Conservation (phyloP, 2,329 filamentous ascomycete species). For the Ilyonectria robusta region DNA sequence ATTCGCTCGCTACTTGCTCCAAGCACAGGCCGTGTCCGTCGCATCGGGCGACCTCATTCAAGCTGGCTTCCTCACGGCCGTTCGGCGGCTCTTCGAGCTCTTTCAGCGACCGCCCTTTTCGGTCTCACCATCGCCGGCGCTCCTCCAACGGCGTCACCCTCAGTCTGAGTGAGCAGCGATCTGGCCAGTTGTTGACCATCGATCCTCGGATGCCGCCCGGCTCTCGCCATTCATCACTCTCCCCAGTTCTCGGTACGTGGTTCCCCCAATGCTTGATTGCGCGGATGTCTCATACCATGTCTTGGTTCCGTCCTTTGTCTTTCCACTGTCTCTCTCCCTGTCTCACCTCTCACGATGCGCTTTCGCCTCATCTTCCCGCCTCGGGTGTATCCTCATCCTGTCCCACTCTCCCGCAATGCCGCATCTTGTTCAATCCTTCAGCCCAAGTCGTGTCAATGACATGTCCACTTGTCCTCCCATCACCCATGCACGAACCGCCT, state of each 20-base stretch:
- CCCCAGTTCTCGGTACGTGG: constrained; percentile 70
- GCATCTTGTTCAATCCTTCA: constrained; percentile 20
- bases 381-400: constrained; percentile 28
- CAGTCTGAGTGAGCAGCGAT: constrained; percentile 50
- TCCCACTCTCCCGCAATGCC: constrained; percentile 15
- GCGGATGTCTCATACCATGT: constrained; percentile 42
- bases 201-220: constrained; percentile 49
- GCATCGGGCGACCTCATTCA: constrained; percentile 50
- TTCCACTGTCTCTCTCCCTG: neutral
- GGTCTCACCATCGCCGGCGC: constrained; percentile 65
- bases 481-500: constrained; percentile 17
- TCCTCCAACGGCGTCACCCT: constrained; percentile 59
- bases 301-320: constrained; percentile 27
- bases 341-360: constrained; percentile 23
- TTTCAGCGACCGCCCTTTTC: constrained; percentile 63
- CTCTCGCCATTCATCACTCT: constrained; percentile 54
- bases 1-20: constrained; percentile 11
- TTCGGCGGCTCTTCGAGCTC: constrained; percentile 69
- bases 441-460: constrained; percentile 18
- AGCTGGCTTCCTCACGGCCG: constrained; percentile 66
- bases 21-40: constrained; percentile 37
- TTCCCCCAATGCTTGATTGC: constrained; percentile 24
- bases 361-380: constrained; percentile 21
- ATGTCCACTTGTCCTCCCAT: constrained; percentile 12
- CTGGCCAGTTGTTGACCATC: constrained; percentile 51